Evolutionary conservation across 1,139 yeast genomes (phyloP).

Genomic region (Candida dubliniensis): DNA sequence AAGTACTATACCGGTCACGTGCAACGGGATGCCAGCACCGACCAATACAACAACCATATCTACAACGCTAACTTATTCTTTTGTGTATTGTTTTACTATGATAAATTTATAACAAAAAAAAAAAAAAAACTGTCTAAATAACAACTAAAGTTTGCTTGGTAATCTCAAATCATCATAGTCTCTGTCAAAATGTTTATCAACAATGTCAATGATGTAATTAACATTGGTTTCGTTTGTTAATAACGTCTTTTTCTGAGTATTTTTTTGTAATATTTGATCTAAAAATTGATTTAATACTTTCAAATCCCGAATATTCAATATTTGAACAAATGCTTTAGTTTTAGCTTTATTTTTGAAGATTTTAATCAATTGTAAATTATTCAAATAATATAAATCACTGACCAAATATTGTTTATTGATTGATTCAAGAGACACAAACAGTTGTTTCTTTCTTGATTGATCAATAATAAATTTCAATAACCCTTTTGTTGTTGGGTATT

Average conservation of each 20-base stretch:
- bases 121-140: no score
- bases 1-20: no score
- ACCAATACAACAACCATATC: no score
- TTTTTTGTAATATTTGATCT: constrained; percentile 20
- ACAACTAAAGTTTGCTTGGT: constrained; percentile 8
- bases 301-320: constrained; percentile 32
- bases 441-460: constrained; percentile 14
- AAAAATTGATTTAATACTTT: constrained; percentile 29
- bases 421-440: constrained; percentile 30
- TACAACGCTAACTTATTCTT: no score
- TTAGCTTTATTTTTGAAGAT: constrained; percentile 46
- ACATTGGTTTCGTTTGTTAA: constrained; percentile 23
- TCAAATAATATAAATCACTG: constrained; percentile 41
- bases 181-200: constrained; percentile 35
- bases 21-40: no score
- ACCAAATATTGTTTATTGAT: constrained; percentile 47
- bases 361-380: constrained; percentile 35
- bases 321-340: constrained; percentile 43
- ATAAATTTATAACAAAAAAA: no score
- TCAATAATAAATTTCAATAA: constrained; percentile 34
- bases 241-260: constrained; percentile 10
- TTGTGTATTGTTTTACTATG: no score
- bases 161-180: constrained; percentile 9
- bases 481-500: constrained; percentile 40
- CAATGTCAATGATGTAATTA: constrained; percentile 39